Evolutionary conservation across 257 asterid species (phyloP), one percentile per base, ranked within the genome.

Genomic region (Solanum medicagineum): DNA sequence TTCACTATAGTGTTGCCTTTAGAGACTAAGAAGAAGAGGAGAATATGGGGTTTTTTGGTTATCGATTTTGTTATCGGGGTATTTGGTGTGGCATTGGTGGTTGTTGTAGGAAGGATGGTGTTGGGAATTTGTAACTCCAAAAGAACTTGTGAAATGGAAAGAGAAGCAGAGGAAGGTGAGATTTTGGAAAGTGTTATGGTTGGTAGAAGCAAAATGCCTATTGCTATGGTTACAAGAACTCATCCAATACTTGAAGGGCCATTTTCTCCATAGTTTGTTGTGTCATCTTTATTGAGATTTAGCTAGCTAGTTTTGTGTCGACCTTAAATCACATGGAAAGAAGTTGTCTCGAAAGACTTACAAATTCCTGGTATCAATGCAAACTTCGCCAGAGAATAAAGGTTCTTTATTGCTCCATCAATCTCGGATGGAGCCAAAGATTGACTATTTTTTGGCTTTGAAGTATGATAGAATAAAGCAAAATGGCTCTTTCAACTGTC

Each of bases 151-250:
- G 93, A 59, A 57, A 89, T 90, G 94, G 93, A 87, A 26, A 91
- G 90, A 66, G 95, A 91, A 85, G 94, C 93, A 36, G 93, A 90
- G 13, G 95, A 90, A 82, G 98, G 92, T n/a, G 98, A 91, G 85
- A 81, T 85, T 81, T 86, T 95, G 71, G 88, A 86, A 14, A 89
- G 89, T 22, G 47, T 89, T 83, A 87, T 96, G 91, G 87, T 95
- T 49, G 87, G 85, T 59, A 87, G 90, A 85, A 94, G 95, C 81
- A 95, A 94, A 89, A 90, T 95, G 94, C 97, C 98, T 40, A 81
- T 91, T 51, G 98, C 98, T 71, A 85, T 89, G 63, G 89, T 86
- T 7, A 93, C 94, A 5, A 93, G 95, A 90, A 95, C 97, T 81
- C 92, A 85, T 84, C 95, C 98, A 10, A 87, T 89, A 62, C 91